phyloP scores from a whole-genome alignment of 2,329 filamentous ascomycete species.

The Nothopassalora personata region DNA sequence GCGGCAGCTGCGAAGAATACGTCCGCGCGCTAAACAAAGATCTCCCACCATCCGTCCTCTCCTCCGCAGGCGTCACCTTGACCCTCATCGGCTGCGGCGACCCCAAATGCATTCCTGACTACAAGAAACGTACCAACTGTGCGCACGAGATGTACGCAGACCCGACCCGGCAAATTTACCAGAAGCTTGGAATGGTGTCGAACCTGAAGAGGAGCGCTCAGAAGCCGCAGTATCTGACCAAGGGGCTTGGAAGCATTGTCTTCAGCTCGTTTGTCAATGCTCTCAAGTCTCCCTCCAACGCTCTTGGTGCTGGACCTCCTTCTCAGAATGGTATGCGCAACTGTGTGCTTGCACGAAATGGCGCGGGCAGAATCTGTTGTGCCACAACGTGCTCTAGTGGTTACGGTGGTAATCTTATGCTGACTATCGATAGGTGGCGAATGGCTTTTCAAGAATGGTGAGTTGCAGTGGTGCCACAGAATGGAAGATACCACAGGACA shows the following conservation, averaged over 20 bases:
- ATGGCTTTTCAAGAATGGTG: constrained; percentile 33
- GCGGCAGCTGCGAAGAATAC: constrained; percentile 35
- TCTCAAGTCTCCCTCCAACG: constrained; percentile 1
- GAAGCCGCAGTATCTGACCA: constrained; percentile 25
- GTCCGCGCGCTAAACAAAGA: constrained; percentile 25
- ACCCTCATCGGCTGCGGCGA: constrained; percentile 34
- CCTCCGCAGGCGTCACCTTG: constrained; percentile 22
- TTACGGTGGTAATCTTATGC: neutral
- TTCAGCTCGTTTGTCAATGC: neutral
- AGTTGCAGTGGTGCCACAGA: constrained; percentile 31
- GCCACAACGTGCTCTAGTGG: neutral
- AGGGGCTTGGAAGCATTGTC: neutral
- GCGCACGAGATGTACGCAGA: constrained; percentile 33
- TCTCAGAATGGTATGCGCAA: neutral
- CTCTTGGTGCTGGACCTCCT: neutral
- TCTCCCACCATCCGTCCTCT: constrained; percentile 21
- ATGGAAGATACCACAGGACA: constrained; percentile 36
- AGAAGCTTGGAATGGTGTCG: constrained; percentile 29
- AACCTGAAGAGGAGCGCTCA: constrained; percentile 22
- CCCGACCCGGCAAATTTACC: constrained; percentile 28
- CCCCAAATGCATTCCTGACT: constrained; percentile 27
- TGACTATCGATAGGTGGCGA: constrained; percentile 32
- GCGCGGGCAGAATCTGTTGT: constrained; percentile 23
- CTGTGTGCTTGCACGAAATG: constrained; percentile 15
- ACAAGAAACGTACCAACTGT: constrained; percentile 27